Evolutionary conservation across 768 basidiomycete species (phyloP).

Genomic region (Rhodocollybia butyracea): DNA sequence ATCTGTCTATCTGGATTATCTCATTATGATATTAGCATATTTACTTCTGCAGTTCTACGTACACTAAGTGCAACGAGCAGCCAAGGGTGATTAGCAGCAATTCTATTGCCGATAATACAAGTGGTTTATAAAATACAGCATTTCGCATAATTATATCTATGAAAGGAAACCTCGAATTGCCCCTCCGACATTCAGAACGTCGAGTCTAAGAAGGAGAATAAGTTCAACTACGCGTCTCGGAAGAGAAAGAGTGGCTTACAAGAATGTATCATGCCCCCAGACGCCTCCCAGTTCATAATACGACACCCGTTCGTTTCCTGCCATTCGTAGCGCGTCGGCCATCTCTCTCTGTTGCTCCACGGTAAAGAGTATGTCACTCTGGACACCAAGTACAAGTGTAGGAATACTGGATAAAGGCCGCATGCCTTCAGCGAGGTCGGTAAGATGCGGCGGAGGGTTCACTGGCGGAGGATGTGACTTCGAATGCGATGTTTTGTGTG

Average conservation of each 20-base stretch:
- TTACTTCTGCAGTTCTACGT: too few relatives aligned
- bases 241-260: slow-evolving; percentile 49
- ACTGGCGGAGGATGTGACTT: slow-evolving; percentile 72
- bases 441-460: slow-evolving; percentile 72
- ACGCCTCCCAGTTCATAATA: slow-evolving; percentile 98
- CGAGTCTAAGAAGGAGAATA: slow-evolving; percentile 67
- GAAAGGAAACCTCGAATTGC: slow-evolving; percentile 88
- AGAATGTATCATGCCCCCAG: slow-evolving; percentile 99
- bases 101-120: too few relatives aligned
- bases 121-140: too few relatives aligned
- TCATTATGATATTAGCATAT: too few relatives aligned
- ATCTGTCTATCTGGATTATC: too few relatives aligned
- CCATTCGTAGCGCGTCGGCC: slow-evolving; percentile 86
- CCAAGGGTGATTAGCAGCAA: too few relatives aligned
- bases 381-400: slow-evolving; percentile 86
- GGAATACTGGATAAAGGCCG: slow-evolving; percentile 74
- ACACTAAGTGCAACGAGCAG: too few relatives aligned
- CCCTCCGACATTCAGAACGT: slow-evolving; percentile 86
- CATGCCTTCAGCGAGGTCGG: slow-evolving; percentile 77
- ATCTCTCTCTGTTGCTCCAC: slow-evolving; percentile 98
- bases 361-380: slow-evolving; percentile 95
- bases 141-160: too few relatives aligned
- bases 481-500: slow-evolving; percentile 29
- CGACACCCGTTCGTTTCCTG: slow-evolving; percentile 84
- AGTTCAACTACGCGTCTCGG: too few relatives aligned